phyloP scores from a whole-genome alignment of 345 rosid genomes.

The Angophora floribunda region DNA sequence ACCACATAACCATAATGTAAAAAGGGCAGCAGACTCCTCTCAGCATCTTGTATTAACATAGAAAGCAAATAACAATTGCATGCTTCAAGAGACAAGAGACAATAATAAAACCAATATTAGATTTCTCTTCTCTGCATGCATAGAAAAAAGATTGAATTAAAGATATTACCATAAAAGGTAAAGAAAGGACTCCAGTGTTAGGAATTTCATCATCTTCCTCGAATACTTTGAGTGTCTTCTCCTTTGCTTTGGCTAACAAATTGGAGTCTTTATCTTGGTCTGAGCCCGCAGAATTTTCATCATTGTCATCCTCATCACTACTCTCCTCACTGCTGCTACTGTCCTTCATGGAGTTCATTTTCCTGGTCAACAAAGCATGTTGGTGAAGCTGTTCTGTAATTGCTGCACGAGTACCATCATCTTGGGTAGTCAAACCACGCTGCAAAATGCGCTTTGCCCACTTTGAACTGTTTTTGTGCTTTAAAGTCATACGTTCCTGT shows the following conservation, averaged over 20 bases:
- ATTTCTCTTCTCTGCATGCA: background rate
- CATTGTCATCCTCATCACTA: constrained; percentile 60
- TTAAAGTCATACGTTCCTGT: constrained; percentile 78
- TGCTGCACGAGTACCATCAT: constrained; percentile 82
- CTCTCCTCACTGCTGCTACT: constrained; percentile 38
- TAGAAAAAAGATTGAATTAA: background rate
- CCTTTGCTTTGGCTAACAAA: constrained; percentile 55
- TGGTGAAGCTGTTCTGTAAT: constrained; percentile 76
- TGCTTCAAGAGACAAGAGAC: background rate
- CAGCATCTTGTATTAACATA: background rate
- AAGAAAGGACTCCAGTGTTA: constrained; percentile 63
- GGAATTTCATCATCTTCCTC: constrained; percentile 63
- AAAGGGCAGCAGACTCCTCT: background rate
- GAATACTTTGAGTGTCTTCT: constrained; percentile 54
- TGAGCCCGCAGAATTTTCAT: constrained; percentile 23
- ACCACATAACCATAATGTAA: background rate
- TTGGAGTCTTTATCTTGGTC: constrained; percentile 46
- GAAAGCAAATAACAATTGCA: background rate
- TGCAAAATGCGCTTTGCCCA: constrained; percentile 70
- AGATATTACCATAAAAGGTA: constrained; percentile 87
- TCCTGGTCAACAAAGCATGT: constrained; percentile 71
- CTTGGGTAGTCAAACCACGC: constrained; percentile 67
- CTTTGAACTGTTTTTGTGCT: constrained; percentile 75
- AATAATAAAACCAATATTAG: background rate
- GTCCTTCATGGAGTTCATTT: constrained; percentile 64